Percentiles rank a stretch among this genome's conserved stretches.
Evolutionary conservation across 345 rosid species (phyloP).

Genomic region (Lagerstroemia speciosa): DNA sequence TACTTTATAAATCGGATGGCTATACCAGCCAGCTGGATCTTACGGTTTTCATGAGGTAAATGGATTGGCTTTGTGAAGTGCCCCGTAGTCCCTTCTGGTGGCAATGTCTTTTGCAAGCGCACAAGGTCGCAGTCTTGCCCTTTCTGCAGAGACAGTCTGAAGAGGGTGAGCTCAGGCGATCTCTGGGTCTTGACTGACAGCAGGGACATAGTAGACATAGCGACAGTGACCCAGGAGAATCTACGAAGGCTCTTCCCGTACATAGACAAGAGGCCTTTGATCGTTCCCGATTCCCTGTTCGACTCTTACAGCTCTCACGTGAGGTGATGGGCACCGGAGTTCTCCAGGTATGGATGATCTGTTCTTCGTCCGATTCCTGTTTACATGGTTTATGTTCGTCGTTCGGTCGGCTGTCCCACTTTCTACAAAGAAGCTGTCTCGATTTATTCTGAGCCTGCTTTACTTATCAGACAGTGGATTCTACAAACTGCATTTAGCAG

Average conservation of each 20-base stretch:
- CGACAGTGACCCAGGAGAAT: conserved; percentile 46
- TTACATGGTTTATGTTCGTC: not conserved
- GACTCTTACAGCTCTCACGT: conserved; percentile 40
- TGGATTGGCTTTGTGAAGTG: not conserved
- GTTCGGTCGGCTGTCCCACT: not conserved
- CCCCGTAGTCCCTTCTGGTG: not conserved
- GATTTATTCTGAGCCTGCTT: conserved; percentile 15
- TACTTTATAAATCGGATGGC: not conserved
- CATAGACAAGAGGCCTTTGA: conserved; percentile 49
- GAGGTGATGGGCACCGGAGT: conserved; percentile 10
- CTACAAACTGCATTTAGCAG: not conserved
- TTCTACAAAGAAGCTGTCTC: conserved; percentile 13
- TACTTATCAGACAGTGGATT: not conserved
- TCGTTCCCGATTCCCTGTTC: conserved; percentile 39
- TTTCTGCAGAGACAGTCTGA: conserved; percentile 56
- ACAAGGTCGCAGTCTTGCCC: conserved; percentile 56
- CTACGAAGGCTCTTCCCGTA: conserved; percentile 48
- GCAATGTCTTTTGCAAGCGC: conserved; percentile 30
- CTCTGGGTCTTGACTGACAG: conserved; percentile 53
- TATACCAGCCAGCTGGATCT: not conserved
- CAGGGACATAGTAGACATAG: conserved; percentile 40
- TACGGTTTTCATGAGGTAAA: not conserved
- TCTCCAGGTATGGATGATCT: not conserved
- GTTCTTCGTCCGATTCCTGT: not conserved
- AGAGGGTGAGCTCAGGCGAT: conserved; percentile 58